A percentile compares a stretch with the other conserved stretches of the same genome.
phyloP scores from a whole-genome alignment of 345 rosid genomes.

The Sonneratia caseolaris region DNA sequence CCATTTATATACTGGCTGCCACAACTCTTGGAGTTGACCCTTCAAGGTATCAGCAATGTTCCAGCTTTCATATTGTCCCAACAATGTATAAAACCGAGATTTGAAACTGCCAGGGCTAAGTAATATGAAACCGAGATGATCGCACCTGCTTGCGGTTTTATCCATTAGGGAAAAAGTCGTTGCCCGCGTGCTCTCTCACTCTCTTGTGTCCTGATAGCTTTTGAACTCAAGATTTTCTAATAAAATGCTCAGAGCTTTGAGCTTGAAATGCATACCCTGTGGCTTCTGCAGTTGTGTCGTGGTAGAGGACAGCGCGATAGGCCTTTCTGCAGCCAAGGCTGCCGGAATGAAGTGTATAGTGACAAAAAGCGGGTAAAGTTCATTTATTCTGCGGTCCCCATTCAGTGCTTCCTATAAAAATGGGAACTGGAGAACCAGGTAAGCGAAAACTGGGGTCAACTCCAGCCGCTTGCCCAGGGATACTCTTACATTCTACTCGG shows the following conservation, averaged over 20 bases:
- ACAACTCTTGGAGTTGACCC: slow-evolving; percentile 82
- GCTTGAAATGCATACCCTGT: background rate
- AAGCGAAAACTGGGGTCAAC: too few species aligned
- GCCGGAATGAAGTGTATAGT: slow-evolving; percentile 95
- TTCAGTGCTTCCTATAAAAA: background rate
- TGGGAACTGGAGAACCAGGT: too few species aligned
- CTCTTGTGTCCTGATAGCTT: too few species aligned
- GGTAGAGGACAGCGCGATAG: slow-evolving; percentile 86
- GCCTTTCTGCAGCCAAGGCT: slow-evolving; percentile 92
- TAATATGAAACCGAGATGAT: too few species aligned
- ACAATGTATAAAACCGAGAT: too few species aligned
- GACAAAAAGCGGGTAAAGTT: slow-evolving; percentile 76
- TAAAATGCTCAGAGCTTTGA: background rate
- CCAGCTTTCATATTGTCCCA: background rate
- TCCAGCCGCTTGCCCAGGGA: background rate
- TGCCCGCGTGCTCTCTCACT: background rate
- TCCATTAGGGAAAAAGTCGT: too few species aligned
- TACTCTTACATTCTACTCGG: background rate
- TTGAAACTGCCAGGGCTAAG: too few species aligned
- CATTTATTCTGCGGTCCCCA: background rate
- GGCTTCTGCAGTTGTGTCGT: slow-evolving; percentile 63
- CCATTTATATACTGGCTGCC: slow-evolving; percentile 81
- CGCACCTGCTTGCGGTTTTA: too few species aligned
- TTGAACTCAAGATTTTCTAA: too few species aligned
- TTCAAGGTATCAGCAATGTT: slow-evolving; percentile 40